A percentile compares a stretch with the other conserved stretches of the same genome.
Conservation (phyloP, 179 eudicot species). For the Carnegiea gigantea region DNA sequence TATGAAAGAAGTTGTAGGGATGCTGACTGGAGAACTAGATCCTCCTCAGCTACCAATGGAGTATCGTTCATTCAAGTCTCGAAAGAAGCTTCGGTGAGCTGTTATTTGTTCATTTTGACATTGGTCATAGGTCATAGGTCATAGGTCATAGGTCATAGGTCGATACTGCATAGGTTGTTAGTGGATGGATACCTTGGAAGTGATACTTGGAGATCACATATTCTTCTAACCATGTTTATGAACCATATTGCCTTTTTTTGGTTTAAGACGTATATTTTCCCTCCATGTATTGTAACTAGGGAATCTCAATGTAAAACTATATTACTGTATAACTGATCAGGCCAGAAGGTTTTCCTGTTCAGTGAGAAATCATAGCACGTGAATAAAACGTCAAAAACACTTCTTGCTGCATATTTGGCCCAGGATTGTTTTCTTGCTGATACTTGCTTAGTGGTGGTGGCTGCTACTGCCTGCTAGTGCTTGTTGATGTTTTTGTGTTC, state of each 20-base stretch:
- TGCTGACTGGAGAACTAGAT: slow-evolving; percentile 75
- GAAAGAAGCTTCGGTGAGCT: slow-evolving; percentile 67
- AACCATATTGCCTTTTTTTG: neutral
- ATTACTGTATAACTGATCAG: neutral
- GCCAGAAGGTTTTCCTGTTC: slow-evolving; percentile 16
- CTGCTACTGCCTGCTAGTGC: neutral
- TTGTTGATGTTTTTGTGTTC: neutral
- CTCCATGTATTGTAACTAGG: neutral
- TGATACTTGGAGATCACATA: slow-evolving; percentile 14
- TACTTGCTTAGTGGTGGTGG: neutral
- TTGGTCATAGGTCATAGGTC: slow-evolving; percentile 2
- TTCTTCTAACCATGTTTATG: slow-evolving; percentile 11
- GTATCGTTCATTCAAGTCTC: slow-evolving; percentile 52
- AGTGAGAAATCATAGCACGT: slow-evolving; percentile 20
- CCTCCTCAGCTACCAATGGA: slow-evolving; percentile 72
- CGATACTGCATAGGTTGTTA: slow-evolving; percentile 13
- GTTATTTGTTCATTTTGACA: slow-evolving; percentile 19
- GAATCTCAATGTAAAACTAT: slow-evolving; percentile 16
- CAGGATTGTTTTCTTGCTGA: neutral
- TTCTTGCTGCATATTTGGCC: slow-evolving; percentile 2
- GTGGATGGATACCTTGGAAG: slow-evolving; percentile 2
- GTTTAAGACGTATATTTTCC: neutral
- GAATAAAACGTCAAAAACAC: slow-evolving; percentile 5
- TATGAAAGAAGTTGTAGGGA: slow-evolving; percentile 88
- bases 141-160: slow-evolving; percentile 12